phyloP scores from a whole-genome alignment of 257 asterid genomes.

The Capsicum baccatum region DNA sequence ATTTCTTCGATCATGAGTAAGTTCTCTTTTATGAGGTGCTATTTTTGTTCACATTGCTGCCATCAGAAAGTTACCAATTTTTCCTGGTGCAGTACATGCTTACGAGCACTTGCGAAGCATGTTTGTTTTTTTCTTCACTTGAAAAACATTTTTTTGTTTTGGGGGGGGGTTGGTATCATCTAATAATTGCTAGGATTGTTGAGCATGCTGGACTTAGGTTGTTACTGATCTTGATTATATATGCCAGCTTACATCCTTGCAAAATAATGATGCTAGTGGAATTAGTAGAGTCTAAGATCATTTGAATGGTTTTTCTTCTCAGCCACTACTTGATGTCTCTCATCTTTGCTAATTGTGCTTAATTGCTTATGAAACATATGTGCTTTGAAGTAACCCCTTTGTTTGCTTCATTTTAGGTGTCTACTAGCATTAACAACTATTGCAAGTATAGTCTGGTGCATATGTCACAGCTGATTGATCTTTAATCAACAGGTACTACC shows the following conservation, averaged over 20 bases:
- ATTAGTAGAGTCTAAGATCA: slow-evolving; percentile 10
- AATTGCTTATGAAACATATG: neutral
- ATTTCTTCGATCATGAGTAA: slow-evolving; percentile 99
- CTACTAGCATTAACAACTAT: slow-evolving; percentile 10
- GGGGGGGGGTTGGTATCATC: too few species aligned
- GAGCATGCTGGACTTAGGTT: slow-evolving; percentile 16
- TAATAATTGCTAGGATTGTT: neutral
- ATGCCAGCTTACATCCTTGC: neutral
- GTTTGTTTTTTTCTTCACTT: neutral
- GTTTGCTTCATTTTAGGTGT: slow-evolving; percentile 24
- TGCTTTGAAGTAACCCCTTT: neutral
- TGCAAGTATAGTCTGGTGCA: slow-evolving; percentile 21
- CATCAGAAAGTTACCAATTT: neutral
- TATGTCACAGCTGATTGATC: slow-evolving; percentile 43
- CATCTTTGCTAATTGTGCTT: slow-evolving; percentile 16
- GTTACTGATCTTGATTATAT: slow-evolving; percentile 17
- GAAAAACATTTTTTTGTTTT: slow-evolving; percentile 2
- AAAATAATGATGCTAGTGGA: neutral
- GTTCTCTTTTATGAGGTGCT: slow-evolving; percentile 29
- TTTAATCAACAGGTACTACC: slow-evolving; percentile 85
- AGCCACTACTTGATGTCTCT: slow-evolving; percentile 17
- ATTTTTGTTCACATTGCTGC: neutral
- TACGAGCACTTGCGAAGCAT: neutral
- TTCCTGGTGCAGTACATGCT: slow-evolving; percentile 11
- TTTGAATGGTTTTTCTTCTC: neutral